These are phyloP conservation scores for Vitis labrusca DNA, from an alignment of 164 flowering plant species.

Conservation along the genomic window DNA sequence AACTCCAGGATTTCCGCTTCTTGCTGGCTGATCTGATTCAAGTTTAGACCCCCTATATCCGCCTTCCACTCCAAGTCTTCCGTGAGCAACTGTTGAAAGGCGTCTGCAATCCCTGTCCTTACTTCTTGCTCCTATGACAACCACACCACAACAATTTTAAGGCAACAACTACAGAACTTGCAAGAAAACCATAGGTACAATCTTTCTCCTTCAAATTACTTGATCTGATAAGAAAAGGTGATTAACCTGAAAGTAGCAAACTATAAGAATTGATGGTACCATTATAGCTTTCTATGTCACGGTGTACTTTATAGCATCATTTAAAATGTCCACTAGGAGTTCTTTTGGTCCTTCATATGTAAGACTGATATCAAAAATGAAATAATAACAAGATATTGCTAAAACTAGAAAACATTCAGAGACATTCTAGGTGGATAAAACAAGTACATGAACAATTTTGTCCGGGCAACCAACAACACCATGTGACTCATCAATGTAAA, in stretches of 20 bases:
- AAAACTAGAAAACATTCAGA: neutral
- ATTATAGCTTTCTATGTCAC: neutral
- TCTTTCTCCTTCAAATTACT: neutral
- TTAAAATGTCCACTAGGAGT: neutral
- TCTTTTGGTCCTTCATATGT: neutral
- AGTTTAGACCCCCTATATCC: too few relatives aligned
- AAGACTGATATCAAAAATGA: neutral
- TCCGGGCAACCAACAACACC: too few relatives aligned
- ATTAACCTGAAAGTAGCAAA: neutral
- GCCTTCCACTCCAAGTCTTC: too few relatives aligned
- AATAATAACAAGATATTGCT: neutral
- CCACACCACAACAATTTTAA: neutral
- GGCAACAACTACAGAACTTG: constrained; percentile 40
- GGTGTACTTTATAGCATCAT: neutral
- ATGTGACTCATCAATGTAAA: too few relatives aligned
- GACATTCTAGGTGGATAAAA: neutral
- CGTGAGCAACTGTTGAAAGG: too few relatives aligned
- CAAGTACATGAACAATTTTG: too few relatives aligned
- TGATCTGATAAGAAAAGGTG: neutral
- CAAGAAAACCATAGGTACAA: constrained; percentile 44
- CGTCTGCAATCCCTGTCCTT: too few relatives aligned
- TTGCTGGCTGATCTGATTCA: too few relatives aligned
- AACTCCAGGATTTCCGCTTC: too few relatives aligned
- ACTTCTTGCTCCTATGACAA: too few relatives aligned
- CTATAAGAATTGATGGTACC: neutral